These are phyloP conservation scores for Aspergillus sclerotiicarbonarius DNA, from an alignment of 495 filamentous ascomycete species.

Conservation along the genomic window DNA sequence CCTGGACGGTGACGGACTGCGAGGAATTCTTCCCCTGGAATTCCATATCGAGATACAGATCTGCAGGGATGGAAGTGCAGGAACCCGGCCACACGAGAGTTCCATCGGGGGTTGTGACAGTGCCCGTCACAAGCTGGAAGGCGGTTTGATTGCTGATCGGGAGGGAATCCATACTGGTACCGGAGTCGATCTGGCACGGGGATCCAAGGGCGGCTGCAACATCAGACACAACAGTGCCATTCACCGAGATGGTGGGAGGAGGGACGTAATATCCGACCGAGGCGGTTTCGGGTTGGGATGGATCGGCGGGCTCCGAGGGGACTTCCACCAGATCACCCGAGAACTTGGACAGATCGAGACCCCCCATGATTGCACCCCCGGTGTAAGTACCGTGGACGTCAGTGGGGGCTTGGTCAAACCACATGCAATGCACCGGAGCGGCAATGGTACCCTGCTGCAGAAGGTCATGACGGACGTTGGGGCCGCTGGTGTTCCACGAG, in stretches of 20 bases:
- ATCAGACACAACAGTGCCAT: not conserved
- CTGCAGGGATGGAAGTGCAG: not conserved
- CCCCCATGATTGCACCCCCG: not conserved
- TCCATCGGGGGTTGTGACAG: not conserved
- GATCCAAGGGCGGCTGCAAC: not conserved
- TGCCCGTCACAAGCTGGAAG: not conserved
- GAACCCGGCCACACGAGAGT: not conserved
- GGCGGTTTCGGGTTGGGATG: not conserved
- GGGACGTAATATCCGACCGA: not conserved
- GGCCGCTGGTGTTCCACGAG: not conserved
- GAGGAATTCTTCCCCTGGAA: not conserved
- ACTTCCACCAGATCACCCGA: not conserved
- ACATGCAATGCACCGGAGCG: not conserved
- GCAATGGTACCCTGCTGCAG: not conserved
- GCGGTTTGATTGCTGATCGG: not conserved
- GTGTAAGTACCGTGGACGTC: not conserved
- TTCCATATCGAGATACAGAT: not conserved
- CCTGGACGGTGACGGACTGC: not conserved
- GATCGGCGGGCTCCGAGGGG: not conserved
- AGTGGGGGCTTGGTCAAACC: not conserved
- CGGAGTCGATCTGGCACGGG: not conserved
- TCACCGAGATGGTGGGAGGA: not conserved
- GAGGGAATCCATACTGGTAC: not conserved
- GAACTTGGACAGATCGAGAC: not conserved
- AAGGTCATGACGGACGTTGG: not conserved